Base-by-base conservation (phyloP, 1,284 basidiomycete genomes). In the Omphalotus olearius region DNA sequence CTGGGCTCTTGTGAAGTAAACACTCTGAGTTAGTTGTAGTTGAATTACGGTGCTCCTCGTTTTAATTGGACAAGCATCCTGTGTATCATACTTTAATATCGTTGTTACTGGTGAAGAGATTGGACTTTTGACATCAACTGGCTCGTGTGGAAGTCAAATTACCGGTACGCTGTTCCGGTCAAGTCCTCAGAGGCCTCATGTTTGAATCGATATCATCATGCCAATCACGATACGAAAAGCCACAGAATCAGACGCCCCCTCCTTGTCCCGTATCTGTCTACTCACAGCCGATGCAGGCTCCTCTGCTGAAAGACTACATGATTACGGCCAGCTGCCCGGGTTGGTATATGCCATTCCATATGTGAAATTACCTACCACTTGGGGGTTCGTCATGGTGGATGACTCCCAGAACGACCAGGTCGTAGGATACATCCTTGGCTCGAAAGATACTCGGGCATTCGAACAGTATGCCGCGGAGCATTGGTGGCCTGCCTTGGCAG, bases 341-440 rank as follows among this genome's bases (percentile, higher is more conserved):
- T 70, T 88, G 35, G 72, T 84, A 39, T 90, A 81, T 59, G 82
- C 86, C 2, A 75, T 85, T 40, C 88, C 88, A 3, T 91, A 90
- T 64, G 74, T 86, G 48, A 76, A 79, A 51, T 66, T 85, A n/a
- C 78, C 78, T 11, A 74, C 72, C 30, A 80, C 83, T 25, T 88
- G 79, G 75, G 86, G 78, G 10, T 90, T 87, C 64, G 85, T 90
- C 26, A 67, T 91, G 62, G 80, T 80, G 47, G 82, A 85, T 47
- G 70, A 72, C 46, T 57, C 56, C 14, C 66, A 60, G 13, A 62
- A 68, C 20, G 70, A 72, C 14, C 25, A 39, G 23, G 76, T 80
- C 0, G 78, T 85, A 39, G 85, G 85, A 35, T 88, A 87, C 63
- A 62, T 82, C 51, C 65, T 86, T 43, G 78, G 80, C 30, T 73